Evolutionary conservation across 2,329 filamentous ascomycete genomes (phyloP).

Genomic region (Xylariaceae sp.): DNA sequence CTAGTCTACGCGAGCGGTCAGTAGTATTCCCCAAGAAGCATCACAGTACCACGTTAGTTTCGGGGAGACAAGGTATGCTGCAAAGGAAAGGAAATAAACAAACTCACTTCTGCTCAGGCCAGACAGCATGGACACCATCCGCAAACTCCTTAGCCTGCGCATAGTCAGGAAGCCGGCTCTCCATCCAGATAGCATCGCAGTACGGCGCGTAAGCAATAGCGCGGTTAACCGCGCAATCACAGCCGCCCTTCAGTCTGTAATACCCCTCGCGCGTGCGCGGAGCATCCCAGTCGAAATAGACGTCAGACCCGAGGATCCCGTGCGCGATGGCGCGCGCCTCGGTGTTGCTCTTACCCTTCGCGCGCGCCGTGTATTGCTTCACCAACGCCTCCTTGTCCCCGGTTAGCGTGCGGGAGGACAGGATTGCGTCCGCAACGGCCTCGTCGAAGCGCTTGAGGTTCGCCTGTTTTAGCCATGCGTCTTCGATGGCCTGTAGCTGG

Average conservation of each 20-base stretch:
- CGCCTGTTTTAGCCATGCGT: slow-evolving; percentile 76
- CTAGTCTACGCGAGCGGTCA: slow-evolving; percentile 55
- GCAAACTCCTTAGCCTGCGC: slow-evolving; percentile 90
- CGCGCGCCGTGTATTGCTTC: slow-evolving; percentile 60
- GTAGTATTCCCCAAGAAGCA: background rate
- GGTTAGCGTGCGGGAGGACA: slow-evolving; percentile 50
- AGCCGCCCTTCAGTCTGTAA: slow-evolving; percentile 89
- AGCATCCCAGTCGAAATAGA: slow-evolving; percentile 95
- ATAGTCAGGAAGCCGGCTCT: slow-evolving; percentile 92
- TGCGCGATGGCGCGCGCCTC: slow-evolving; percentile 80
- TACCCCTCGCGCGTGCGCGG: slow-evolving; percentile 90
- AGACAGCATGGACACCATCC: slow-evolving; percentile 85
- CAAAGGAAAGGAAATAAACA: background rate
- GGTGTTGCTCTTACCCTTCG: slow-evolving; percentile 78
- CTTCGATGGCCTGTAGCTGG: slow-evolving; percentile 86
- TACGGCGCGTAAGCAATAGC: slow-evolving; percentile 90
- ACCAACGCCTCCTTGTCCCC: slow-evolving; percentile 66
- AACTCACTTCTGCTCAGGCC: slow-evolving; percentile 90
- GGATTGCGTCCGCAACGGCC: slow-evolving; percentile 79
- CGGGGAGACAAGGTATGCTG: background rate
- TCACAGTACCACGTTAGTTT: background rate
- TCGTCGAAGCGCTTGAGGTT: slow-evolving; percentile 86
- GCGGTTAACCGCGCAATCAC: slow-evolving; percentile 84
- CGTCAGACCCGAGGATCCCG: slow-evolving; percentile 69
- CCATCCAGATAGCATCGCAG: slow-evolving; percentile 98